Conservation (phyloP, 768 basidiomycete species). For the Trametes maxima region DNA sequence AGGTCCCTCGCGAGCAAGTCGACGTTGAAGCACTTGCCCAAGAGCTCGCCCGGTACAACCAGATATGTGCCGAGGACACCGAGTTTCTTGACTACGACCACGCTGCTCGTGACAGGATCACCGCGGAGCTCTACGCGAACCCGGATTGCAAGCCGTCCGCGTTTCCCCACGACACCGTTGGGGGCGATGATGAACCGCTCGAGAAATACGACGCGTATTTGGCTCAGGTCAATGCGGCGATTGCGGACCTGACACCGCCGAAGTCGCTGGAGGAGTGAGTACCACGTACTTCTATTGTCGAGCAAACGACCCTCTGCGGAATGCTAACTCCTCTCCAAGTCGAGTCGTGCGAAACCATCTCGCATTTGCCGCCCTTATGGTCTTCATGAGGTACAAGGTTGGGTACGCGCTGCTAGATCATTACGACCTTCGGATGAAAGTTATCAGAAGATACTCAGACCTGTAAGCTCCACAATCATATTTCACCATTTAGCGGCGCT, state of each 20-base stretch:
- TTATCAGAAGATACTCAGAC: neutral
- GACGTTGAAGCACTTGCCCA: neutral
- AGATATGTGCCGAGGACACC: neutral
- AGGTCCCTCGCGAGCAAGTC: conserved; percentile 3
- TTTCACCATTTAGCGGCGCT: neutral
- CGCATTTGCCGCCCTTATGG: neutral
- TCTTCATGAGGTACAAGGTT: neutral
- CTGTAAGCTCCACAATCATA: neutral
- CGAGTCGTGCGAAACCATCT: neutral
- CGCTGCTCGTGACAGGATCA: neutral
- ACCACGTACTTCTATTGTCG: neutral
- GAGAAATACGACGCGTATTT: conserved; percentile 3
- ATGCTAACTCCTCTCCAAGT: neutral
- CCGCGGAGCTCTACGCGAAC: conserved; percentile 1
- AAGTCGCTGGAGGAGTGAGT: conserved; percentile 2
- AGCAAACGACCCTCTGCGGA: neutral
- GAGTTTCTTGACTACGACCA: neutral
- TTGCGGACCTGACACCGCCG: neutral
- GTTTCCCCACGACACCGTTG: neutral
- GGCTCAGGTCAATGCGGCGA: conserved; percentile 1
- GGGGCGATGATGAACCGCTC: neutral
- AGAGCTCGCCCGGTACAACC: neutral
- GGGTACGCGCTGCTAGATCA: neutral
- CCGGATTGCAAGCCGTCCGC: neutral
- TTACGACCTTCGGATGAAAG: neutral